A percentile compares a stretch with the other conserved stretches of the same genome.
Conservation (phyloP, 345 rosid species). For the Noccaea bulbosa region DNA sequence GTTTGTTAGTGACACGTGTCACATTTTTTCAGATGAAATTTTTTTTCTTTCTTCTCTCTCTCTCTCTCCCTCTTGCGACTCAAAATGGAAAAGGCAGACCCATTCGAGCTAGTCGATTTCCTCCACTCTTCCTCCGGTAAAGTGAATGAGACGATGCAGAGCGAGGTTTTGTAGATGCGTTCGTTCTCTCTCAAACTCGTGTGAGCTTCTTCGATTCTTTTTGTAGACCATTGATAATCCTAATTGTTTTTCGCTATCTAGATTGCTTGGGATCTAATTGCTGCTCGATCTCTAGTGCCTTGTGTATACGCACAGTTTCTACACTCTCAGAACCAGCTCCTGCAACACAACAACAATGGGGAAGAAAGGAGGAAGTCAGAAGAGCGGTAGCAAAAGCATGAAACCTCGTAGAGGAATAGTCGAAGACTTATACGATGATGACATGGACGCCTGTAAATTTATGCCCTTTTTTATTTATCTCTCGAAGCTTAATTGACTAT, state of each 20-base stretch:
- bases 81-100: no score
- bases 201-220: conserved; percentile 3
- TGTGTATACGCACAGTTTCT: no score
- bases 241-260: background rate
- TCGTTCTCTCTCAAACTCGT: background rate
- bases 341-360: conserved; percentile 55
- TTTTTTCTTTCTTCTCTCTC: no score
- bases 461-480: background rate
- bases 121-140: no score
- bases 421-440: conserved; percentile 60
- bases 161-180: conserved; percentile 25
- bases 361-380: conserved; percentile 56
- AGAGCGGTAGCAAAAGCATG: conserved; percentile 46
- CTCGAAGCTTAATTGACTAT: background rate
- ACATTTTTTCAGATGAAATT: rapidly evolving
- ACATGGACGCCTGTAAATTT: conserved; percentile 69
- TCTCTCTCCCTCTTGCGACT: no score
- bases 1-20: no score
- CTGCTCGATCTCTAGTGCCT: no score
- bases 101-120: no score
- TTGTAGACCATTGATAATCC: conserved; percentile 8
- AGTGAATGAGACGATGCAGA: no score
- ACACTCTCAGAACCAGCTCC: background rate
- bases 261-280: background rate
- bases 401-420: conserved; percentile 49